These are phyloP conservation scores for Claviceps sp. DNA, from an alignment of 2,329 filamentous ascomycete species.

Conservation along the genomic window DNA sequence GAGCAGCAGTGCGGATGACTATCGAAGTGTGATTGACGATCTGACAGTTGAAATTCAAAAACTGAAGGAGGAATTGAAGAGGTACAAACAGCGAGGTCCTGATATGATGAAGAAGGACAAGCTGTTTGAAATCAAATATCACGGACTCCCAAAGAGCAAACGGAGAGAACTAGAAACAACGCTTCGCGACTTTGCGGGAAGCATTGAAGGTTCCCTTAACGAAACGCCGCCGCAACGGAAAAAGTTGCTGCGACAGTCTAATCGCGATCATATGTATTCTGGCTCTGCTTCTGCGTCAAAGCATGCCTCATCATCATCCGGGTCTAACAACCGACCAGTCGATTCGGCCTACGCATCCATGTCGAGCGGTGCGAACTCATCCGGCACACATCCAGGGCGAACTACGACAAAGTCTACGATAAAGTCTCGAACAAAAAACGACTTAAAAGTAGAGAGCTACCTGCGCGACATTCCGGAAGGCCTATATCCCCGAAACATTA, in stretches of 20 bases:
- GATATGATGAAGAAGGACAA: constrained; percentile 60
- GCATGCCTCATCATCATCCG: constrained; percentile 38
- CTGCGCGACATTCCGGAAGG: constrained; percentile 60
- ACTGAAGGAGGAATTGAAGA: constrained; percentile 58
- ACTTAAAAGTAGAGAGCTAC: constrained; percentile 55
- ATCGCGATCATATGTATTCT: constrained; percentile 26
- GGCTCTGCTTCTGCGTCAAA: constrained; percentile 32
- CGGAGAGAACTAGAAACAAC: constrained; percentile 65
- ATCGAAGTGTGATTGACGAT: constrained; percentile 74
- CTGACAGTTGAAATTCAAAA: constrained; percentile 73
- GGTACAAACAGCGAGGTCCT: constrained; percentile 54
- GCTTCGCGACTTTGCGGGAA: constrained; percentile 55
- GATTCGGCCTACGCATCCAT: constrained; percentile 59
- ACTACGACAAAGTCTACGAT: constrained; percentile 21
- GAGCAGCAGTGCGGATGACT: constrained; percentile 58
- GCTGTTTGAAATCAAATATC: constrained; percentile 70
- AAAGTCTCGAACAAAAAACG: constrained; percentile 25
- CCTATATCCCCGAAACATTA: constrained; percentile 45
- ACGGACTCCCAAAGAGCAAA: constrained; percentile 57
- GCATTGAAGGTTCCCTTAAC: constrained; percentile 38
- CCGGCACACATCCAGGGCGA: constrained; percentile 24
- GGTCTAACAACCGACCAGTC: constrained; percentile 38
- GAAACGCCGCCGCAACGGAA: constrained; percentile 26
- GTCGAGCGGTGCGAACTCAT: constrained; percentile 36
- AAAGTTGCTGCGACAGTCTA: constrained; percentile 26